Conservation (phyloP, 208 protist genomes). For the Histomonas meleagridis region DNA sequence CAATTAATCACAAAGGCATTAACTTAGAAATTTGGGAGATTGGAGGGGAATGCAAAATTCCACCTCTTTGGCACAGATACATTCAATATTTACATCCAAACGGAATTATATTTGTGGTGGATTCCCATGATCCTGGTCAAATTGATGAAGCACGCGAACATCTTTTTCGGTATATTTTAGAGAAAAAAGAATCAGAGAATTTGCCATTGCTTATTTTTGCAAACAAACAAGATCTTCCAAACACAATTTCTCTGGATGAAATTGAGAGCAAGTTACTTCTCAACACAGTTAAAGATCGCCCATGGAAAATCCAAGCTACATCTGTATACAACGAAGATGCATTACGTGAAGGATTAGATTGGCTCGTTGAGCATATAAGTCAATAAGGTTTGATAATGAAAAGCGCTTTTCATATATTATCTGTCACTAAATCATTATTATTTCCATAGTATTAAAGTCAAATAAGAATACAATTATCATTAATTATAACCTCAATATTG, state of each 20-base stretch:
- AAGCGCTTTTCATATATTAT: too few relatives aligned
- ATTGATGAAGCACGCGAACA: slow-evolving; percentile 17
- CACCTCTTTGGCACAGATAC: slow-evolving; percentile 12
- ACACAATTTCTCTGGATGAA: slow-evolving; percentile 80
- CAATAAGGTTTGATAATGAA: too few relatives aligned
- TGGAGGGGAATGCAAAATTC: slow-evolving; percentile 20
- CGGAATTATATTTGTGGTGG: slow-evolving; percentile 44
- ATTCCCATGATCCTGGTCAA: slow-evolving; percentile 19
- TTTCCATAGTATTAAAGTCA: too few relatives aligned
- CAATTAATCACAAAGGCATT: slow-evolving; percentile 17
- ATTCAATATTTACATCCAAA: slow-evolving; percentile 43
- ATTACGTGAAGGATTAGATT: slow-evolving; percentile 83
- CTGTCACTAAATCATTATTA: too few relatives aligned
- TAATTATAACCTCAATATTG: too few relatives aligned
- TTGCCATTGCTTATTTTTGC: slow-evolving; percentile 84
- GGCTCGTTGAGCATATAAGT: slow-evolving; percentile 57
- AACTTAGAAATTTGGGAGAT: slow-evolving; percentile 37
- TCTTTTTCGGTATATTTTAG: slow-evolving; percentile 64
- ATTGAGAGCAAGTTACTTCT: slow-evolving; percentile 79
- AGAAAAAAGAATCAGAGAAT: slow-evolving; percentile 83
- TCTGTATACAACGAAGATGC: slow-evolving; percentile 80
- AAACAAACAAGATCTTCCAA: slow-evolving; percentile 95
- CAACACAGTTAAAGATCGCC: slow-evolving; percentile 67
- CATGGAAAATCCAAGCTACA: slow-evolving; percentile 79
- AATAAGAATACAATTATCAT: too few relatives aligned